Base-by-base conservation (phyloP, 495 filamentous ascomycete species). In the Xylaria acuta region DNA sequence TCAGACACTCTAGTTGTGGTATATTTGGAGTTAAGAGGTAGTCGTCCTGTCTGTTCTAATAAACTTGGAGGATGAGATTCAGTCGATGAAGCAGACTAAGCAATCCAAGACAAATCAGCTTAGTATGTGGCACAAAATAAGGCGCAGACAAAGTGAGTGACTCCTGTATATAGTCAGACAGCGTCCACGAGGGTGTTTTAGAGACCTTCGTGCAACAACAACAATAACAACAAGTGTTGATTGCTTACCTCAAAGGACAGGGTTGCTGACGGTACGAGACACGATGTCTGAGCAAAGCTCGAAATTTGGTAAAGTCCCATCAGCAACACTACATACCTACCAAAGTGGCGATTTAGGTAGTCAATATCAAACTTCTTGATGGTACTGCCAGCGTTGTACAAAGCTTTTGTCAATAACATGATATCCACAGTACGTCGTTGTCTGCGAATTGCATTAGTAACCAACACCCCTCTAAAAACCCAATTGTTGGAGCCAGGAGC, bases 371-470 rank as follows among this genome's bases (percentile, higher is more conserved):
- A 41, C 43, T 30, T 34, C 18, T 43, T 22, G 36, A 8, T 56
- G 6, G n/a, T 32, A 40, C 5, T 67, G 36, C 18, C 30, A 11
- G 32, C 38, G 65, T 30, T 30, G 5, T 22, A 41, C n/a, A 49
- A 56, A 56, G 49, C 47, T 67, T 67, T 27, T n/a, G 43, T 38
- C 64, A 40, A 27, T 27, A n/a, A 40, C 16, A 65, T 43, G 20
- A 11, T 32, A 56, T 12, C 5, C 25, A 59, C n/a, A n/a, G 16
- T 36, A 9, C 14, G 30, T 60, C 18, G 18, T 36, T 36, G 18
- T 11, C 58, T 38, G 2, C 34, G 58, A 41, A 12, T 63, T 43
- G 5, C 38, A 63, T 38, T 41, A 41, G 11, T 32, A 56, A 56
- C 22, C 51, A 30, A 30, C 5, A 27, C 20, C 34, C 38, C 38